Base-by-base conservation (phyloP, 257 asterid species). In the Misopates orontium region DNA sequence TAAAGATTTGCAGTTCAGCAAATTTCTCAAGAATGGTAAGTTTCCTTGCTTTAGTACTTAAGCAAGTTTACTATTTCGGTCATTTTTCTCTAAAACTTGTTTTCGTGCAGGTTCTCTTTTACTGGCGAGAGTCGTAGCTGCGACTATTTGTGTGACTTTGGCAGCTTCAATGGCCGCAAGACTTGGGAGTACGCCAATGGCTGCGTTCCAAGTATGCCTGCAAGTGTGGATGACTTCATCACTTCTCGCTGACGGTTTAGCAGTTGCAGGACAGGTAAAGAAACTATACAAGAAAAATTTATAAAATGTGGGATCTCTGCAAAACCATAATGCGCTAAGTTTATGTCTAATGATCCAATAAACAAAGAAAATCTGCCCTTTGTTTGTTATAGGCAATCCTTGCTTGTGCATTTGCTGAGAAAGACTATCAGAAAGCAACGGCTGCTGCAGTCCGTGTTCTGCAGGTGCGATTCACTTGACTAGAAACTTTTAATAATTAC, bases 221-320 rank as follows among this genome's bases (percentile, higher is more conserved):
- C 99, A 94, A 54, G 87, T 94, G 23, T 94, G 99, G 99, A 51
- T 94, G 78, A 83, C 95, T 16, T 87, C 99, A 16, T 94, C 99
- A 0, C 91, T 94, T 47, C 91, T 94, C 40, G 95, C 99, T 9
- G 99, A 94, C 84, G 99, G 99, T 11, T 75, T 94, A 45, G 99
- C 97, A 44, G 97, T 94, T 74, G 99, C 97, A 22, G 99, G 96
- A 71, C 99, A 94, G 97, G 99, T 90, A 71, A 56, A 9, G 24
- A 15, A 1, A 39, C 1, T 23, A 2, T 0, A 2, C 59, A 21
- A 9, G 15, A 6, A 1, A 21, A 36, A 36, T 36, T 36, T 53
- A 42, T 44, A 16, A 7, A 12, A 12, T 44, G 50, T 13, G 6
- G 17, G 50, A 44, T 36, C 42, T 3, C 42, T 36, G 1, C 6